Conservation (phyloP, 1,284 basidiomycete genomes). For the Ceratobasidium sp. region DNA sequence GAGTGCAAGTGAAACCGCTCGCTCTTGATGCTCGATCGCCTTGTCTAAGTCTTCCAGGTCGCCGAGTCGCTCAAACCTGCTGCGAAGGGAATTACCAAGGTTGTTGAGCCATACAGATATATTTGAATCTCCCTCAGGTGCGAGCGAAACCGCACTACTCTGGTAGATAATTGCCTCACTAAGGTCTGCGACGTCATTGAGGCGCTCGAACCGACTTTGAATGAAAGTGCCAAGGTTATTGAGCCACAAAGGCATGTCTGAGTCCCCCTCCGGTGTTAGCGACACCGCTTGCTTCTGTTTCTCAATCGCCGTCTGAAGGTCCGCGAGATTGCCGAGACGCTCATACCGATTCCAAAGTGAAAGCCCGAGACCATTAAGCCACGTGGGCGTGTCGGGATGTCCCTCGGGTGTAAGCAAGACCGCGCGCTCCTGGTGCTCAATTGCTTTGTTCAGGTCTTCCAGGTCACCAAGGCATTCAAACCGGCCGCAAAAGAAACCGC, state of each 20-base stretch:
- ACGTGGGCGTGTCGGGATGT: neutral
- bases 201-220: neutral
- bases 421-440: neutral
- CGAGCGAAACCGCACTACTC: neutral
- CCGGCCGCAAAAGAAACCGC: neutral
- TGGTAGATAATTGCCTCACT: constrained; percentile 20
- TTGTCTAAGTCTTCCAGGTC: neutral
- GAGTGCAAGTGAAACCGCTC: neutral
- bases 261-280: too few relatives aligned
- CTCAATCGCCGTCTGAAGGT: neutral
- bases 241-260: neutral
- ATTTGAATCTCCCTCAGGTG: neutral
- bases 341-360: constrained; percentile 1
- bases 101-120: too few relatives aligned
- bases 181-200: neutral
- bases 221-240: neutral
- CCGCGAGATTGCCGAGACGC: neutral
- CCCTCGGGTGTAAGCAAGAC: neutral
- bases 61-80: neutral
- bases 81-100: too few relatives aligned
- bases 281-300: too few relatives aligned
- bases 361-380: constrained; percentile 10
- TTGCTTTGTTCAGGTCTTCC: constrained; percentile 3
- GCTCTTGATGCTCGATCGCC: neutral
- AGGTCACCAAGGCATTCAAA: neutral